Conservation (phyloP, 306 rosid species). For the Gillenia trifoliata region DNA sequence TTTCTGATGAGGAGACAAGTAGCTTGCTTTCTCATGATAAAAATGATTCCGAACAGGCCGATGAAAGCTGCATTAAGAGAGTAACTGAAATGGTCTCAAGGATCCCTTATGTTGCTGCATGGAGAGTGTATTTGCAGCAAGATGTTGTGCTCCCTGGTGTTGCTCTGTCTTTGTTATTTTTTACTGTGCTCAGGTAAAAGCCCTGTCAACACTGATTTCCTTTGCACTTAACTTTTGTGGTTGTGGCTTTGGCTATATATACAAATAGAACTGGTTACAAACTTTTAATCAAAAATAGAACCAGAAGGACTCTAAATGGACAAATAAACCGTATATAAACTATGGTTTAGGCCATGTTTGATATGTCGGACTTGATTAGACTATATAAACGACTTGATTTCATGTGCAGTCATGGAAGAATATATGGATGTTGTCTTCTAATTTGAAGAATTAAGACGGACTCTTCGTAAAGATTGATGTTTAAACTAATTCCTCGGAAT, state of each 20-base stretch:
- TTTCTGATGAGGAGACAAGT: constrained; percentile 22
- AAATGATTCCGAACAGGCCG: constrained; percentile 3
- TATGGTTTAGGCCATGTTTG: no score
- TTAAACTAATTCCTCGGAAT: no score
- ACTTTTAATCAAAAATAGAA: no score
- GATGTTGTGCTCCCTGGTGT: constrained; percentile 76
- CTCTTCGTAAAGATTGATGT: no score
- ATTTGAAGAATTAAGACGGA: no score
- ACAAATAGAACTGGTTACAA: no score
- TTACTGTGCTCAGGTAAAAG: constrained; percentile 82
- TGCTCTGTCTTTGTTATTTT: constrained; percentile 69
- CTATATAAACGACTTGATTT: no score
- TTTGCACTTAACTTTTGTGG: neutral
- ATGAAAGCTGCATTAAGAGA: constrained; percentile 24
- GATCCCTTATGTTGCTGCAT: constrained; percentile 55
- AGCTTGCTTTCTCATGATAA: constrained; percentile 23
- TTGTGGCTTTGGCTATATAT: neutral
- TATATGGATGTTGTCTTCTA: neutral
- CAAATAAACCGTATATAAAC: no score
- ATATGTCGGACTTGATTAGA: no score
- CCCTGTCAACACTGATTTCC: neutral
- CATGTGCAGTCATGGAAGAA: neutral
- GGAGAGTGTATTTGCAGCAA: constrained; percentile 74
- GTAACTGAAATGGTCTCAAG: constrained; percentile 25
- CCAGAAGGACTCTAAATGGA: no score